phyloP scores from a whole-genome alignment of 768 basidiomycete species.

The Boletus huronensis region DNA sequence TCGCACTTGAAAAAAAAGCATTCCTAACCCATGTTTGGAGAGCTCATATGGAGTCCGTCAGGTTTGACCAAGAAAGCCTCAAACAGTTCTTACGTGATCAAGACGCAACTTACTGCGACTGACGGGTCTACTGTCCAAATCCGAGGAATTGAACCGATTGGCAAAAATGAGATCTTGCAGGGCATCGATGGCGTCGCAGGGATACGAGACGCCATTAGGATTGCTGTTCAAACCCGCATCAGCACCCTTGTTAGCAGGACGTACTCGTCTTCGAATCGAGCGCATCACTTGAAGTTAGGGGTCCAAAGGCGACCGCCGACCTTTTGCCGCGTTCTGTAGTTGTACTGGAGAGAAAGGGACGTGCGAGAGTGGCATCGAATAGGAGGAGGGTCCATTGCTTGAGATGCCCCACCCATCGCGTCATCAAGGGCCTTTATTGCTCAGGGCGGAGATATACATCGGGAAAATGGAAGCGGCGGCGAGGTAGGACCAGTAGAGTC shows the following conservation, averaged over 20 bases:
- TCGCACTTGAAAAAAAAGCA: too few species aligned
- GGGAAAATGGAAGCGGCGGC: slow-evolving; percentile 51
- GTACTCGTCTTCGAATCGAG: too few species aligned
- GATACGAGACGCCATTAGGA: slow-evolving; percentile 16
- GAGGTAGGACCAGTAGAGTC: slow-evolving; percentile 44
- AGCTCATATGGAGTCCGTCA: slow-evolving; percentile 13
- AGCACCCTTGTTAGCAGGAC: too few species aligned
- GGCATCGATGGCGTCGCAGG: slow-evolving; percentile 34
- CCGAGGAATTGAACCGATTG: slow-evolving; percentile 37
- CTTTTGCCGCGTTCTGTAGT: too few species aligned
- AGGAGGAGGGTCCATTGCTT: slow-evolving; percentile 41
- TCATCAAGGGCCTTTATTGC: slow-evolving; percentile 46
- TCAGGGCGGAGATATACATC: slow-evolving; percentile 53
- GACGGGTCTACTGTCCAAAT: slow-evolving; percentile 41
- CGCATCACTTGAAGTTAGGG: too few species aligned
- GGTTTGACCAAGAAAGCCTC: slow-evolving; percentile 20
- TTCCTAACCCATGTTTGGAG: background rate
- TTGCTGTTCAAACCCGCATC: slow-evolving; percentile 35
- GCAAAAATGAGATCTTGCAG: slow-evolving; percentile 45
- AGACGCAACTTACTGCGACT: slow-evolving; percentile 30
- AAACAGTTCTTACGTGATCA: slow-evolving; percentile 25
- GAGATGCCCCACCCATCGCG: slow-evolving; percentile 43
- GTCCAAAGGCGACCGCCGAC: too few species aligned
- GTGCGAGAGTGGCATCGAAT: slow-evolving; percentile 44
- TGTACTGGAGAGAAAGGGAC: slow-evolving; percentile 40